Conservation (phyloP, 2,329 filamentous ascomycete genomes). For the Botrytis aclada region DNA sequence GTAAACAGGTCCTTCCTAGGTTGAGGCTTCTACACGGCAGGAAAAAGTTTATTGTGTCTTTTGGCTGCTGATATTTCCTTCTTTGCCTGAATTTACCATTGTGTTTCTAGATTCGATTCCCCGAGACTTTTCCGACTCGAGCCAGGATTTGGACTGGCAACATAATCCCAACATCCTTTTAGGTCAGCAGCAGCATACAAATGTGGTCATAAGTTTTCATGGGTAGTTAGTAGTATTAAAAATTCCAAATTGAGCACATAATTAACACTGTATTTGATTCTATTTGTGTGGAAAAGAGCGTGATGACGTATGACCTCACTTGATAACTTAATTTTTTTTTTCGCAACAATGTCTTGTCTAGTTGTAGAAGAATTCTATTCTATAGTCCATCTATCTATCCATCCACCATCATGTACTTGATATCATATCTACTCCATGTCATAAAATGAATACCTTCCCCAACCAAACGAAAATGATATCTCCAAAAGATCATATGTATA, state of each 20-base stretch:
- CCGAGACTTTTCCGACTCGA: slow-evolving; percentile 24
- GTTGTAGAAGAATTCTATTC: not conserved
- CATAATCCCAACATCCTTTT: slow-evolving; percentile 4
- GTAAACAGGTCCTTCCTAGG: slow-evolving; percentile 41
- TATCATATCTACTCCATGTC: not conserved
- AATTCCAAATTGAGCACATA: slow-evolving; percentile 20
- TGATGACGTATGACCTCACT: not conserved
- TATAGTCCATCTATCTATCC: not conserved
- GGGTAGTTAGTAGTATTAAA: slow-evolving; percentile 20
- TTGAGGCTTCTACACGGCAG: slow-evolving; percentile 29
- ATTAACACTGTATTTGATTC: not conserved
- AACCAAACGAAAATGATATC: too few species aligned
- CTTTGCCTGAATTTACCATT: slow-evolving; percentile 35
- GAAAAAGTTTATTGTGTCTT: slow-evolving; percentile 32
- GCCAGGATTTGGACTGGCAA: slow-evolving; percentile 13
- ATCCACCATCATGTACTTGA: too few species aligned
- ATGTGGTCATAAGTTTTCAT: slow-evolving; percentile 13
- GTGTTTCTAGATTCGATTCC: slow-evolving; percentile 38
- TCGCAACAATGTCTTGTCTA: not conserved
- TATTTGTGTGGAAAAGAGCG: not conserved
- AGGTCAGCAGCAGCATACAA: slow-evolving; percentile 12
- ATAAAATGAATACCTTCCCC: not conserved
- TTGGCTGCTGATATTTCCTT: slow-evolving; percentile 33
- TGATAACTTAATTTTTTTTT: not conserved
- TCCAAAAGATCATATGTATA: not conserved